Percentiles rank a stretch among this genome's conserved stretches.
Conservation (phyloP, 768 basidiomycete species). For the Dioszegia hungarica region DNA sequence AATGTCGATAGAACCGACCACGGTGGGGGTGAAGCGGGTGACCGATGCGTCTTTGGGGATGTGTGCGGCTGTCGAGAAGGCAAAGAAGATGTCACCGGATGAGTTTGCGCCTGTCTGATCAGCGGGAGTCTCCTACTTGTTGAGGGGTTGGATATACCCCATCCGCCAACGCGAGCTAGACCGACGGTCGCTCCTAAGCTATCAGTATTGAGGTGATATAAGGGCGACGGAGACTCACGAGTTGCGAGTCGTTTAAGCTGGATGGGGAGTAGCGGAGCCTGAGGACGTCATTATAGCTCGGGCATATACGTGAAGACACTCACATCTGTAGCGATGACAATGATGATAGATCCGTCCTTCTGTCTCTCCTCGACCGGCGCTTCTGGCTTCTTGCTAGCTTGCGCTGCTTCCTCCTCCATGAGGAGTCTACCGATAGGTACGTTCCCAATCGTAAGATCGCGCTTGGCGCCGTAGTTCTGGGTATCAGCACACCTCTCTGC, state of each 20-base stretch:
- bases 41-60: neutral
- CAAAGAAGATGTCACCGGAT: constrained; percentile 3
- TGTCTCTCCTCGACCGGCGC: neutral
- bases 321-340: constrained; percentile 4
- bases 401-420: neutral
- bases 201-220: neutral
- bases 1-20: neutral
- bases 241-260: constrained; percentile 5
- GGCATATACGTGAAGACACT: neutral
- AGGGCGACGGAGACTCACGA: neutral
- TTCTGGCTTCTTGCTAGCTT: neutral
- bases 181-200: neutral
- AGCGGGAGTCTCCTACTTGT: neutral
- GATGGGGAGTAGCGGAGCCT: constrained; percentile 1
- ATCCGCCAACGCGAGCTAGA: constrained; percentile 1
- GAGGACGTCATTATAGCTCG: neutral
- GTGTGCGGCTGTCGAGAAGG: constrained; percentile 3
- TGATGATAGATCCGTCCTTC: constrained; percentile 6
- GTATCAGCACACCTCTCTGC: neutral
- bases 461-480: constrained; percentile 4
- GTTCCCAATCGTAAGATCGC: constrained; percentile 1
- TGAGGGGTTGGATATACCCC: neutral
- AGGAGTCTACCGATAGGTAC: constrained; percentile 5
- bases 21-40: neutral
- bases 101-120: neutral